Base-by-base conservation (phyloP, 2,329 filamentous ascomycete genomes). In the Aspergillus uvarum region DNA sequence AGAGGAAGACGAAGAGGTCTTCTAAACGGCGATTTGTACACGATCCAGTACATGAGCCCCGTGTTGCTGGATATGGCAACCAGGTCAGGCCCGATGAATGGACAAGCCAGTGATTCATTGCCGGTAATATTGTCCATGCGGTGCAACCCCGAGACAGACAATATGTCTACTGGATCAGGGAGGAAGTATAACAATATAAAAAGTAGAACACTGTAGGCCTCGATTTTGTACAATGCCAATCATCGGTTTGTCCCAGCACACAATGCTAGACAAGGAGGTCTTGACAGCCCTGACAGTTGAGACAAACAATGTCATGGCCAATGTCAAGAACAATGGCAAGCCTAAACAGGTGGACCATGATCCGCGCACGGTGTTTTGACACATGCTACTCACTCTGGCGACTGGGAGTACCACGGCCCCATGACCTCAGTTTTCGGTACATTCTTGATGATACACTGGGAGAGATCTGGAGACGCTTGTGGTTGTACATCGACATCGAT, bases 101-200 rank as follows among this genome's bases (percentile, higher is more conserved):
- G 35, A 48, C 55, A 49, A 49, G 24, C 48, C 47, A 29, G 32
- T 50, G 48, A 54, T 57, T 31, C 61, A 22, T 22, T 66, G 64
- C 26, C 16, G 59, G 51, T 54, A 54, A 49, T 59, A 42, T 47
- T 51, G 51, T 19, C 24, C 21, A 58, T 62, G 57, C 22, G 21
- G 59, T 63, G 52, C 59, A 65, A 62, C 64, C 60, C 63, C 63
- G 68, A 73, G 60, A 74, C 68, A 71, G 58, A 73, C 68, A 73
- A 72, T 72, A 62, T 47, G 47, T 44, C 48, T 42, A 49, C 42
- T 47, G 44, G n/a, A 29, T 16, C 14, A n/a, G 47, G 29, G 5
- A 38, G 35, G 14, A 47, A 47, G 35, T 32, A 22, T 47, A 49
- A 65, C 62, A 64, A 65, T 65, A 56, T 29, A 24, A 61, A 31